Evolutionary conservation across 768 basidiomycete genomes (phyloP).

Genomic region (Termitomyces sp.): DNA sequence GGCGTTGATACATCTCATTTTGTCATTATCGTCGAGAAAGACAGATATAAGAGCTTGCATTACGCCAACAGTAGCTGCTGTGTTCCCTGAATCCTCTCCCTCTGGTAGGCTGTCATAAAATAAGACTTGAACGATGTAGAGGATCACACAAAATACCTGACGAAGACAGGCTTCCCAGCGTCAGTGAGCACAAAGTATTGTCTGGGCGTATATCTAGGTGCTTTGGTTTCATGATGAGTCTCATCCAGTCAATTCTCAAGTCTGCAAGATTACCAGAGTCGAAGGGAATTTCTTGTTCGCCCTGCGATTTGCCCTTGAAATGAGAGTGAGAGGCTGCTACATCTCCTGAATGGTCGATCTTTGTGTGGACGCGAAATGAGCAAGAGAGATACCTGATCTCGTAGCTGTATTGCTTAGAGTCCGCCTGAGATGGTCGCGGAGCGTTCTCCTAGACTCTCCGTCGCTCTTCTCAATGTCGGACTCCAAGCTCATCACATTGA

Average conservation of each 20-base stretch:
- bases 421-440: slow-evolving; percentile 67
- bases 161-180: slow-evolving; percentile 97
- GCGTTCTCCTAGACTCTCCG: slow-evolving; percentile 55
- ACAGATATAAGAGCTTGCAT: slow-evolving; percentile 96
- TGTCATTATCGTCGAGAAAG: slow-evolving; percentile 90
- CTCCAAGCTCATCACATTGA: slow-evolving; percentile 35
- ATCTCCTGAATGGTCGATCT: slow-evolving; percentile 17
- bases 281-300: slow-evolving; percentile 34
- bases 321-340: slow-evolving; percentile 22
- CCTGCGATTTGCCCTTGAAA: slow-evolving; percentile 23
- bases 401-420: slow-evolving; percentile 53
- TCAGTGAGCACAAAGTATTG: slow-evolving; percentile 92
- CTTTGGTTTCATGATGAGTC: slow-evolving; percentile 20
- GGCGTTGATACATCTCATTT: slow-evolving; percentile 75
- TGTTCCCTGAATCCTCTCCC: slow-evolving; percentile 53
- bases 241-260: not conserved
- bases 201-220: slow-evolving; percentile 44
- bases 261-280: slow-evolving; percentile 26
- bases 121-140: not conserved
- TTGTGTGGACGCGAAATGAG: not conserved
- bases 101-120: slow-evolving; percentile 37
- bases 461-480: slow-evolving; percentile 34
- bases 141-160: slow-evolving; percentile 47
- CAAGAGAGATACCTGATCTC: slow-evolving; percentile 33
- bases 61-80: slow-evolving; percentile 80